phyloP scores from a whole-genome alignment of 2,329 filamentous ascomycete genomes.

The Hypoxylon sp. region DNA sequence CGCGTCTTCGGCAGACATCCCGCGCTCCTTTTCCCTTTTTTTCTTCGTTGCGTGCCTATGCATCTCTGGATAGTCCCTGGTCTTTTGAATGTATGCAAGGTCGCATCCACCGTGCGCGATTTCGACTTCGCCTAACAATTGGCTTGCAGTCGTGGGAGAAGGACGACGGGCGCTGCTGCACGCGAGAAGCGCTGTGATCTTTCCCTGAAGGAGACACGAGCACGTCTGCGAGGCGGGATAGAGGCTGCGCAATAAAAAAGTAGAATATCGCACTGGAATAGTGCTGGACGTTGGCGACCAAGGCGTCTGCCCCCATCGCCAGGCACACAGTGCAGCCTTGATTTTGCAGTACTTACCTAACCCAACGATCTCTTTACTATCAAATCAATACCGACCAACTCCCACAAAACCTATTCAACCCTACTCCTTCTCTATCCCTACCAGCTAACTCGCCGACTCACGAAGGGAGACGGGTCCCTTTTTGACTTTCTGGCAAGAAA shows the following conservation, averaged over 20 bases:
- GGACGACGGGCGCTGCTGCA: constrained; percentile 41
- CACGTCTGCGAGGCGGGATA: constrained; percentile 7
- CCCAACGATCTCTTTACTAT: constrained; percentile 16
- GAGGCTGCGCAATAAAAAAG: constrained; percentile 5
- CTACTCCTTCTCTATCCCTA: constrained; percentile 5
- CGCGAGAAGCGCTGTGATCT: constrained; percentile 32
- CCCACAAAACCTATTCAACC: constrained; percentile 18
- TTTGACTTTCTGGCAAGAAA: constrained; percentile 12
- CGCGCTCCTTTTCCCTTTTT: constrained; percentile 14
- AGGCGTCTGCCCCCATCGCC: constrained; percentile 36
- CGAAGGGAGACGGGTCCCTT: constrained; percentile 10
- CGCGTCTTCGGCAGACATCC: constrained; percentile 24
- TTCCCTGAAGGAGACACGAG: constrained; percentile 22
- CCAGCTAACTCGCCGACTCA: constrained; percentile 13
- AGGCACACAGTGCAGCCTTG: constrained; percentile 32
- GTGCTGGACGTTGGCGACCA: constrained; percentile 32
- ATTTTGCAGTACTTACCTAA: constrained; percentile 18
- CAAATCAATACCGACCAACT: constrained; percentile 18
- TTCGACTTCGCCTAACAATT: constrained; percentile 48
- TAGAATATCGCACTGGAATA: constrained; percentile 21
- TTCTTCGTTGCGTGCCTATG: constrained; percentile 29
- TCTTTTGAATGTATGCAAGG: constrained; percentile 50
- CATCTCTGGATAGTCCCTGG: constrained; percentile 41
- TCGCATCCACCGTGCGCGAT: constrained; percentile 46
- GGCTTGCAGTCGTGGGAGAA: constrained; percentile 42